phyloP scores from a whole-genome alignment of 768 basidiomycete genomes.

The Mycena filopes region DNA sequence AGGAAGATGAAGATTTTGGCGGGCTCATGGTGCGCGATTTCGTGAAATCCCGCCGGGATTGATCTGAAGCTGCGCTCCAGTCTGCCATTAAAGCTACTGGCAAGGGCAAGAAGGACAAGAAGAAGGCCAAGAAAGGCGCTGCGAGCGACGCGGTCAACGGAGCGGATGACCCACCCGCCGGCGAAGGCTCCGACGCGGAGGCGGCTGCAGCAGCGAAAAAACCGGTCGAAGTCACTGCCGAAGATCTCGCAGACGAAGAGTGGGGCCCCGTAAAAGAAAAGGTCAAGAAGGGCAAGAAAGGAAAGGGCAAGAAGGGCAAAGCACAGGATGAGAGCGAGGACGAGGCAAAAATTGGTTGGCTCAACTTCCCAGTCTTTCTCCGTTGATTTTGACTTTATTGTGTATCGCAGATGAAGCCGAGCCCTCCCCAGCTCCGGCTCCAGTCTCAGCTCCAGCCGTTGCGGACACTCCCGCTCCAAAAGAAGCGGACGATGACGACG shows the following conservation, averaged over 20 bases:
- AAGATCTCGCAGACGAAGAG: constrained; percentile 75
- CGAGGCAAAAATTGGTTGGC: constrained; percentile 39
- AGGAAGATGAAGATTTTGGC: constrained; percentile 74
- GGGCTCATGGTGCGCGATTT: constrained; percentile 74
- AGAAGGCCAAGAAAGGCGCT: constrained; percentile 54
- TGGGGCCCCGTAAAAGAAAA: constrained; percentile 73
- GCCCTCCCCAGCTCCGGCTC: constrained; percentile 36
- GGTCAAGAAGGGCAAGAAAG: constrained; percentile 71
- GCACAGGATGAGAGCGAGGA: constrained; percentile 49
- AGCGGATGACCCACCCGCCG: constrained; percentile 38
- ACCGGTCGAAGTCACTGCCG: constrained; percentile 35
- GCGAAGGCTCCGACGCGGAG: constrained; percentile 42
- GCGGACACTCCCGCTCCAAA: constrained; percentile 42
- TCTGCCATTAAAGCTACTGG: constrained; percentile 69
- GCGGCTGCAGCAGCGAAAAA: constrained; percentile 32
- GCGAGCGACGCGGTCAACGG: constrained; percentile 42
- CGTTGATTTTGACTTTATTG: constrained; percentile 24
- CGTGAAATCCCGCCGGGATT: constrained; percentile 21
- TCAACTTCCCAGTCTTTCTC: neutral
- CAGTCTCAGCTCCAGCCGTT: constrained; percentile 16
- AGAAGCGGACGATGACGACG: constrained; percentile 54
- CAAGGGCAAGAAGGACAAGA: constrained; percentile 66
- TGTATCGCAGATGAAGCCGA: constrained; percentile 37
- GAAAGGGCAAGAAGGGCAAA: constrained; percentile 63
- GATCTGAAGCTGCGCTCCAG: constrained; percentile 46